These are phyloP conservation scores for Carex pumila DNA, from an alignment of 176 grass and related monocot species.

Conservation along the genomic window DNA sequence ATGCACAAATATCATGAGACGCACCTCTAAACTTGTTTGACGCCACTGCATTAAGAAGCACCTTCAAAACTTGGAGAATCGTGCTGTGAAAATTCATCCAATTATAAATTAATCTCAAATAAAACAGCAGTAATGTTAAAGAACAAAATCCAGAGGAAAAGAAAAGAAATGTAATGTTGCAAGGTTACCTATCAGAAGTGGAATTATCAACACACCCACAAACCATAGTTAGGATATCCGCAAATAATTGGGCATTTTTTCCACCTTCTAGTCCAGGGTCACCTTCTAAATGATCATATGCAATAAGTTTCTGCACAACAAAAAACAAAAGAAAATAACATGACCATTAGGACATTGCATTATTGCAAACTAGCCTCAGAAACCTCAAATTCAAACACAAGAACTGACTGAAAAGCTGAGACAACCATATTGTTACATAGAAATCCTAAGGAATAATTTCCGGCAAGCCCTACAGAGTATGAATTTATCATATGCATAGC, in stretches of 20 bases:
- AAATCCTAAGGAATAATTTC: not conserved
- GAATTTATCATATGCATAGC: not conserved
- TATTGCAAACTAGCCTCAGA: not conserved
- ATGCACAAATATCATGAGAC: not conserved
- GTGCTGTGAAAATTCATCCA: slow-evolving; percentile 54
- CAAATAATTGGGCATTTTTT: slow-evolving; percentile 85
- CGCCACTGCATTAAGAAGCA: slow-evolving; percentile 95
- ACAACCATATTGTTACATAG: not conserved
- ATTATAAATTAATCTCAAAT: not conserved
- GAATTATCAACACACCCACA: slow-evolving; percentile 93
- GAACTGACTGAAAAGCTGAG: not conserved
- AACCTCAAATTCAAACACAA: slow-evolving; percentile 11
- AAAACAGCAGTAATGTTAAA: not conserved
- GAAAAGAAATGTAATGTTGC: not conserved
- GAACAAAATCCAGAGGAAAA: not conserved
- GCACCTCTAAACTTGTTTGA: slow-evolving; percentile 99
- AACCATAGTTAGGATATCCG: slow-evolving; percentile 77
- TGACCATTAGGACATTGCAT: slow-evolving; percentile 5
- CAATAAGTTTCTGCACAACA: slow-evolving; percentile 87
- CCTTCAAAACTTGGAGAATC: slow-evolving; percentile 95
- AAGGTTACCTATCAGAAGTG: slow-evolving; percentile 76
- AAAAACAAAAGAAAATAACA: slow-evolving; percentile 16
- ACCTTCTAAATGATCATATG: slow-evolving; percentile 99
- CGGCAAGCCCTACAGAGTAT: not conserved
- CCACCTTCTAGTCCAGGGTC: slow-evolving; percentile 93